A percentile compares a stretch with the other conserved stretches of the same genome.
These are phyloP conservation scores for Vigna hirtella DNA, from an alignment of 306 rosid species.

Conservation along the genomic window DNA sequence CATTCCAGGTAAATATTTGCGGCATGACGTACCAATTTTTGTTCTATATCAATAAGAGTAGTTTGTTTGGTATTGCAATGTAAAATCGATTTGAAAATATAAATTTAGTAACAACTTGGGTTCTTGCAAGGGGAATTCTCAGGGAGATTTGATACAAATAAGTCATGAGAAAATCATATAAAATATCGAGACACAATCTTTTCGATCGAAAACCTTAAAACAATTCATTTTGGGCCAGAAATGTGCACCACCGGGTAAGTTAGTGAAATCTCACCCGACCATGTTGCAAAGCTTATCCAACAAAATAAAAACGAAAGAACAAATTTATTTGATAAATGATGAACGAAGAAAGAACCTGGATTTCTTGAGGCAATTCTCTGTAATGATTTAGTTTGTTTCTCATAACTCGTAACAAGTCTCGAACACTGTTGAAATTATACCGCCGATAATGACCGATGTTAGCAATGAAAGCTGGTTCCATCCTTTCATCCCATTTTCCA, in stretches of 20 bases:
- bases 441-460: conserved; percentile 76
- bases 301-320: conserved; percentile 1
- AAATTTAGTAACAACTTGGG: too few relatives aligned
- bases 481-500: conserved; percentile 75
- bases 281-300: conserved; percentile 10
- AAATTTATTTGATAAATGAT: conserved; percentile 14
- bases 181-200: too few relatives aligned
- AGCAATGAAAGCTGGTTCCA: conserved; percentile 68
- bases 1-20: neutral
- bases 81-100: neutral
- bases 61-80: neutral
- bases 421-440: conserved; percentile 77
- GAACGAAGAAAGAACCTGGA: conserved; percentile 65
- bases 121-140: too few relatives aligned
- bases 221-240: too few relatives aligned
- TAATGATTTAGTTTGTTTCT: conserved; percentile 87
- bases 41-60: neutral
- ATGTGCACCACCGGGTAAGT: neutral
- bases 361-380: conserved; percentile 77
- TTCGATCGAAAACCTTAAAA: too few relatives aligned
- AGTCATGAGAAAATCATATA: too few relatives aligned
- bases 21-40: neutral
- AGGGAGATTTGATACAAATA: too few relatives aligned
- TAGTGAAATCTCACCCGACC: neutral
- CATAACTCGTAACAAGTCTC: conserved; percentile 83